phyloP scores from a whole-genome alignment of 495 filamentous ascomycete species.

The Trichocladium antarcticum region DNA sequence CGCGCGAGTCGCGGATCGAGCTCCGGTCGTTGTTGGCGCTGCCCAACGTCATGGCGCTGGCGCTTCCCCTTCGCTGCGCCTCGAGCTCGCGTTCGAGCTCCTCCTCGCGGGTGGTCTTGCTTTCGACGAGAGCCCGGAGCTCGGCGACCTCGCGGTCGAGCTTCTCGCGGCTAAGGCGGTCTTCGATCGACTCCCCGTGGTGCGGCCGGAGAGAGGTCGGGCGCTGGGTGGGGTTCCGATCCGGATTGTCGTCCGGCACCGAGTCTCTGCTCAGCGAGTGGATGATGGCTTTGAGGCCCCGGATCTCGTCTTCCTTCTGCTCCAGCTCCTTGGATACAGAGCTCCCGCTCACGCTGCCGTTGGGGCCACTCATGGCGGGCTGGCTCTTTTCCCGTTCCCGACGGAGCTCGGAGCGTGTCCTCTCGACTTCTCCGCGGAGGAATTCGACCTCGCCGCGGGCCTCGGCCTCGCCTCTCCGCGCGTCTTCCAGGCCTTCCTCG shows the following conservation, averaged over 20 bases:
- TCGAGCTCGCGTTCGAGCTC: slow-evolving; percentile 85
- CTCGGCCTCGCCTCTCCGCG: slow-evolving; percentile 91
- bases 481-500: slow-evolving; percentile 94
- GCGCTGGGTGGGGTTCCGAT: slow-evolving; percentile 34
- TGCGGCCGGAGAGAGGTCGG: slow-evolving; percentile 30
- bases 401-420: slow-evolving; percentile 79
- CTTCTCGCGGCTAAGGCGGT: slow-evolving; percentile 46
- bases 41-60: slow-evolving; percentile 9
- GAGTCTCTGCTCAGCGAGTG: slow-evolving; percentile 77
- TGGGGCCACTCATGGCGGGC: slow-evolving; percentile 43
- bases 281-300: slow-evolving; percentile 93
- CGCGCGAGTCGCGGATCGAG: slow-evolving; percentile 48
- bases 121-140: slow-evolving; percentile 55
- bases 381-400: slow-evolving; percentile 84
- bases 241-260: slow-evolving; percentile 40
- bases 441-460: slow-evolving; percentile 95
- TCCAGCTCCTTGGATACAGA: slow-evolving; percentile 64
- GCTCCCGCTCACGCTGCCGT: slow-evolving; percentile 36
- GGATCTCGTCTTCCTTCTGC: slow-evolving; percentile 93
- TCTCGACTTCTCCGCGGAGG: slow-evolving; percentile 86
- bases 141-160: slow-evolving; percentile 72
- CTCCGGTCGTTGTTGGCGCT: slow-evolving; percentile 38
- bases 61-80: slow-evolving; percentile 45
- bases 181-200: slow-evolving; percentile 45
- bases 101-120: slow-evolving; percentile 67